Evolutionary conservation across 2,329 filamentous ascomycete species (phyloP).

Genomic region (Colletotrichum orchidophilum): DNA sequence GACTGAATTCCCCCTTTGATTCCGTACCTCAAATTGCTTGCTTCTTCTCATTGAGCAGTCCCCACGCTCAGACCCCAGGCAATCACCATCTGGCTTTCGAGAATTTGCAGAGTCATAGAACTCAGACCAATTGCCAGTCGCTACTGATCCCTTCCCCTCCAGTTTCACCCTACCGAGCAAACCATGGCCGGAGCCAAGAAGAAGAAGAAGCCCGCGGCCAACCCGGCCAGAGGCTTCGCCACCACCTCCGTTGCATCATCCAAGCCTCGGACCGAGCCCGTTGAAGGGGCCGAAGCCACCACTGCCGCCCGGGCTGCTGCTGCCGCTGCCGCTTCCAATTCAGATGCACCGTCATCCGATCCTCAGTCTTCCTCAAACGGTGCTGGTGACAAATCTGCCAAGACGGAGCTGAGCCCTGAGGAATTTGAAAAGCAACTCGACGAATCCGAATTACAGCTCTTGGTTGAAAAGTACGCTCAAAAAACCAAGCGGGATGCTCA

Average conservation of each 20-base stretch:
- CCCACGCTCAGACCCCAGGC: not conserved
- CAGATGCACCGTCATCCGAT: slow-evolving; percentile 43
- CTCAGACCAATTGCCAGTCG: not conserved
- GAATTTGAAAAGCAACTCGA: slow-evolving; percentile 91
- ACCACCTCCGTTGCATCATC: slow-evolving; percentile 87
- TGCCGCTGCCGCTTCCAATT: slow-evolving; percentile 3
- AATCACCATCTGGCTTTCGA: not conserved
- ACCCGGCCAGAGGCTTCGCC: slow-evolving; percentile 91
- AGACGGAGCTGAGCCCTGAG: slow-evolving; percentile 76
- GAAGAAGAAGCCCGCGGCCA: slow-evolving; percentile 89
- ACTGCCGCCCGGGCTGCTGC: slow-evolving; percentile 2
- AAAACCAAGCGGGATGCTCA: slow-evolving; percentile 83
- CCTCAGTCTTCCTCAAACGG: slow-evolving; percentile 35
- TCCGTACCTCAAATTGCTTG: not conserved
- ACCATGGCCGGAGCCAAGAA: slow-evolving; percentile 79
- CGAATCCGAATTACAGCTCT: slow-evolving; percentile 85
- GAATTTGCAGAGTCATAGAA: not conserved
- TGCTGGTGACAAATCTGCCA: slow-evolving; percentile 37
- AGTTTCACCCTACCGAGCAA: not conserved
- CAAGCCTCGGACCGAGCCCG: slow-evolving; percentile 74
- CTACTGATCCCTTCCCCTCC: not conserved
- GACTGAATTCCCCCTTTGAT: not conserved
- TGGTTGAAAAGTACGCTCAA: slow-evolving; percentile 84
- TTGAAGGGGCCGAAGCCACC: slow-evolving; percentile 43
- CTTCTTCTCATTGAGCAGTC: not conserved